phyloP scores from a whole-genome alignment of 108 stramenopile species.

The Fistulifera solaris region DNA sequence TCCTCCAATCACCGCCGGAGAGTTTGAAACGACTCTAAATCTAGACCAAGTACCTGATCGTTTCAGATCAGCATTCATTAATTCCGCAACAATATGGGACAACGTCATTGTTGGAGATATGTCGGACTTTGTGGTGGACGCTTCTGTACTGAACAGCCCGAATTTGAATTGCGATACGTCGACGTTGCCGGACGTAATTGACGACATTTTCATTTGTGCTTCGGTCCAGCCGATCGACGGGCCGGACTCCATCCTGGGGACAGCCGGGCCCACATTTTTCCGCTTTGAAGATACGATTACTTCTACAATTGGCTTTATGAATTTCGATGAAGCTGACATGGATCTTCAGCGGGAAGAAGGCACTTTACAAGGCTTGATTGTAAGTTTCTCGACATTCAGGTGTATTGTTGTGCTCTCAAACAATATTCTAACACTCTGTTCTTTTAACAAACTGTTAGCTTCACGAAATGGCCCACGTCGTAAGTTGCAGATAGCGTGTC shows the following conservation, averaged over 20 bases:
- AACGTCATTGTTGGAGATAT: too few relatives aligned
- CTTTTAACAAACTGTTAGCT: not conserved
- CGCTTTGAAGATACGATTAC: not conserved
- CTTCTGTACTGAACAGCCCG: too few relatives aligned
- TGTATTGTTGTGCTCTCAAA: not conserved
- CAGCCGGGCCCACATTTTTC: not conserved
- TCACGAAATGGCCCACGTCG: slow-evolving; percentile 2
- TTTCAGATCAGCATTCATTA: too few relatives aligned
- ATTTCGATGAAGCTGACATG: not conserved
- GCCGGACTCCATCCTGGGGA: not conserved
- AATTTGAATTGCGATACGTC: too few relatives aligned
- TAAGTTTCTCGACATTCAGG: too few relatives aligned
- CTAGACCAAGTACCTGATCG: too few relatives aligned
- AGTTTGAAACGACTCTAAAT: too few relatives aligned
- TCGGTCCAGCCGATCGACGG: not conserved
- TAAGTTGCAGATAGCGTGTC: not conserved
- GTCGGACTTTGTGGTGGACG: too few relatives aligned
- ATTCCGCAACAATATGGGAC: too few relatives aligned
- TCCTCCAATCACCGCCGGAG: too few relatives aligned
- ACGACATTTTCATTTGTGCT: not conserved
- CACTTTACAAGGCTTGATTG: not conserved
- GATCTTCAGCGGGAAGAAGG: too few relatives aligned
- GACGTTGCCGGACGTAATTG: not conserved
- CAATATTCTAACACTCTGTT: not conserved
- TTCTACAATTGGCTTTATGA: too few relatives aligned